Evolutionary conservation across 2,329 filamentous ascomycete species (phyloP), one percentile per base, ranked within the genome.

Genomic region (Fusarium secorum): DNA sequence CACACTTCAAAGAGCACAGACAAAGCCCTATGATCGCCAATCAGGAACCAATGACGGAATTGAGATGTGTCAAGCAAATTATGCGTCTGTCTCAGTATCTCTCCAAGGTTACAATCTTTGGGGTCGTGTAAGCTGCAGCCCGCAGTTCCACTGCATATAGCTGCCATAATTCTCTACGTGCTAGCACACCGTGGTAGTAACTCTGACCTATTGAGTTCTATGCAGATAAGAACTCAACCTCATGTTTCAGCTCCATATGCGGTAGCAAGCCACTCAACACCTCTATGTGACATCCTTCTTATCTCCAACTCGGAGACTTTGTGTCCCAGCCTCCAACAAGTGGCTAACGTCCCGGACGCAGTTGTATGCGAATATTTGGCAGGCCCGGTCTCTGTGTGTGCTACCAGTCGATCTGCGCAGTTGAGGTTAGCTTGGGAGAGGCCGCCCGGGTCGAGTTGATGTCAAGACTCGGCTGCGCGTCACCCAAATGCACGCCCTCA

Each of bases 11-110:
- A 33, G 28, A 18, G 24, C 24, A 61, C 41, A 66, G 10, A 35
- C n/a, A 61, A 61, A 55, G 63, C 64, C 48, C 48, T 62, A 35
- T 39, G 42, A 28, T 44, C n/a, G 26, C 14, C 26, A 13, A 51
- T 35, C 46, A 32, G n/a, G n/a, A 20, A 22, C 39, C 35, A 28
- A 28, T 30, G 10, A 9, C 11, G 17, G 28, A 9, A 7, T 30
- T 28, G 22, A 26, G 24, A 36, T 32, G 38, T 32, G 26, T 24
- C 20, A 42, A 36, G 33, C 22, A 30, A 13, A 38, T 28, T 17
- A 24, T 20, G 32, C 26, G 11, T 13, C 41, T 14, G 22, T 14
- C 26, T 22, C 35, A 22, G 32, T 15, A 38, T 56, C n/a, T 45
- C 28, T 7, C 4, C 33, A 22, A 17, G 26, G 51, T 20, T 60